Evolutionary conservation across 2,329 filamentous ascomycete genomes (phyloP), one percentile per base, ranked within the genome.

Genomic region (Colletotrichum magnum): DNA sequence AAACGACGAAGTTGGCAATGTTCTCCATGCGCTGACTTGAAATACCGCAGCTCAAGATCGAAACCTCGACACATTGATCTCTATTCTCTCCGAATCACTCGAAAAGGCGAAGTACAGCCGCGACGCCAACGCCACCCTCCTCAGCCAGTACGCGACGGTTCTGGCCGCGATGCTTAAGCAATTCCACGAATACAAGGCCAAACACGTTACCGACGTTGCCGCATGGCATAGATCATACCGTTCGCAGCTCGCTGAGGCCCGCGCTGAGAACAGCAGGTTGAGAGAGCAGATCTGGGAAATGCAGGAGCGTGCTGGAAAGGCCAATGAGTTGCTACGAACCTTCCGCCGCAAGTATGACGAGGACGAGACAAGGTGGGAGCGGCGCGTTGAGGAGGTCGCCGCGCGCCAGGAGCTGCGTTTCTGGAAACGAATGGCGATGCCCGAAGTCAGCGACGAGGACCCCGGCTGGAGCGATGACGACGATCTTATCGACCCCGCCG

Each of bases 141-240:
- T 91, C 41, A 82, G 83, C 16, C 85, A 89, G 63, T 91, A 90
- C 77, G 88, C 88, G 54, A 82, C 83, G 65, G 86, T 86, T 32
- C 81, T 91, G 67, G 83, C 85, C 52, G 80, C 84, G 53, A 88
- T 91, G 80, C 85, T 91, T 39, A 86, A 87, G 73, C 89, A 91
- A 74, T 88, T 91, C 75, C 89, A 92, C 81, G 85, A 88, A 43
- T 92, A 90, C 83, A 91, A 92, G 76, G 84, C 86, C 66, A 87
- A 87, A 72, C 88, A 91, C 75, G 85, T 91, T 53, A 81, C 82
- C 57, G 90, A 92, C 75, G 87, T 90, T 18, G 83, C 87, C 6
- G 79, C 87, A 24, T 92, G 90, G 90, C 90, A 92, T 80, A 87
- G 86, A 64, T 90, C 87, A 68, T 92, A 92, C 81, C 87, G 90